A percentile compares a stretch with the other conserved stretches of the same genome.
Conservation (phyloP, 176 grass and related monocot species). For the Triticum aestivum region IWGSC_CS_RefSeq_v2.1 NC_057801.1:411483060-411483559, state of each 20-base stretch:
- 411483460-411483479: neutral
- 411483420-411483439: conserved; percentile 94
- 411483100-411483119: conserved; percentile 91
- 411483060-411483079: conserved; percentile 64
- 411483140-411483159: conserved; percentile 14
- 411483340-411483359: conserved; percentile 86
- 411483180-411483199: neutral
- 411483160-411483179: conserved; percentile 5
- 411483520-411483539: neutral
- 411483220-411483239: neutral
- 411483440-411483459: conserved; percentile 33
- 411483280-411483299: neutral
- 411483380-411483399: conserved; percentile 72
- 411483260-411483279: neutral
- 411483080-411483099: conserved; percentile 67
- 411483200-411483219: neutral
- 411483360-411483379: conserved; percentile 92
- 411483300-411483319: conserved; percentile 68
- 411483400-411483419: conserved; percentile 92
- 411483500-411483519: conserved; percentile 12
- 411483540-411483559: neutral
- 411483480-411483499: neutral
- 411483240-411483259: neutral
- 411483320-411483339: conserved; percentile 70
- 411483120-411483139: conserved; percentile 73